A percentile compares a stretch with the other conserved stretches of the same genome.
These are phyloP conservation scores for Chenopodium suecicum DNA, from an alignment of 148 eudicot genomes.

Conservation along the genomic window DNA sequence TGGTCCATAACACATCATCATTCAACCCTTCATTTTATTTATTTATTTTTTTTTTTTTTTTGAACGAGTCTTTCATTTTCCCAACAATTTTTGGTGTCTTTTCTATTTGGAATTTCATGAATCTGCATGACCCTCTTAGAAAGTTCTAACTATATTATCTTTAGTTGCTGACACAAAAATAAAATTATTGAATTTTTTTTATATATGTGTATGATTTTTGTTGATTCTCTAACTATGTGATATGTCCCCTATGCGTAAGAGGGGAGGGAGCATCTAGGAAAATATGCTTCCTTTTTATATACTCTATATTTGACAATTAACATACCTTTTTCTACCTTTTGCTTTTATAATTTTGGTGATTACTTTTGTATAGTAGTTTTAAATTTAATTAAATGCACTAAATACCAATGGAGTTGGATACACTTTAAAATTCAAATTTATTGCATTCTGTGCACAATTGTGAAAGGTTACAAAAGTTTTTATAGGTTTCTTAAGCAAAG, in stretches of 20 bases:
- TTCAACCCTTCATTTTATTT: neutral
- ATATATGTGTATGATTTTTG: neutral
- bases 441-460: neutral
- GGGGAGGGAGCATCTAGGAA: neutral
- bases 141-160: neutral
- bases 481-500: too few species aligned
- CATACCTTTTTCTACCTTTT: neutral
- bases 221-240: neutral
- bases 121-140: neutral
- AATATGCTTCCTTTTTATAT: neutral
- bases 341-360: neutral
- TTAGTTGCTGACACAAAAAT: neutral
- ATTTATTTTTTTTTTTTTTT: too few species aligned
- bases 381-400: neutral
- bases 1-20: constrained; percentile 6
- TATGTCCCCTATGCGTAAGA: neutral
- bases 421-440: neutral
- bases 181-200: neutral
- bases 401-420: neutral
- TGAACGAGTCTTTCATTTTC: neutral
- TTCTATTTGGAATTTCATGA: constrained; percentile 18
- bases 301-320: too few species aligned
- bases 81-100: constrained; percentile 1
- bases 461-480: neutral
- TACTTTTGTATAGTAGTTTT: neutral